Conservation (phyloP, 108 stramenopile genomes). For the Phaeodactylum tricornutum region DNA sequence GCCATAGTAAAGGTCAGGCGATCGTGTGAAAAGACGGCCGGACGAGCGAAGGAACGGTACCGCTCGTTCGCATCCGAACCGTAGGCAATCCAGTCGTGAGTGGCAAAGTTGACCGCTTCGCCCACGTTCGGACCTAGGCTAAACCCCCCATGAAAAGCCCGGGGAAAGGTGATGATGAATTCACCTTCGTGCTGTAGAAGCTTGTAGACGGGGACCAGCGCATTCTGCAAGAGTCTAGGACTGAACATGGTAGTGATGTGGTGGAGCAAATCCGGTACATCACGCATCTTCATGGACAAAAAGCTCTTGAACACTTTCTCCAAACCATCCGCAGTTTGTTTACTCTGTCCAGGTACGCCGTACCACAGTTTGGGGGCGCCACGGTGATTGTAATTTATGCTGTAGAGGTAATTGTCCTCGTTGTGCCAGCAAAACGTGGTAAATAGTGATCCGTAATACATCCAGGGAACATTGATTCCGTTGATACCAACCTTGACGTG, state of each 20-base stretch:
- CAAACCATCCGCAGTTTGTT: slow-evolving; percentile 66
- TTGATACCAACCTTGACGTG: slow-evolving; percentile 87
- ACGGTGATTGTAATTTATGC: slow-evolving; percentile 95
- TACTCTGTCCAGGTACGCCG: slow-evolving; percentile 78
- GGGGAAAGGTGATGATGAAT: slow-evolving; percentile 85
- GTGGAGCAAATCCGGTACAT: slow-evolving; percentile 86
- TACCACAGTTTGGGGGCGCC: slow-evolving; percentile 99
- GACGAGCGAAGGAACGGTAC: slow-evolving; percentile 80
- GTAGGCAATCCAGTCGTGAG: slow-evolving; percentile 89
- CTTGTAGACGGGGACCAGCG: slow-evolving; percentile 83
- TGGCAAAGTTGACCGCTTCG: slow-evolving; percentile 92
- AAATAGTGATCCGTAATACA: slow-evolving; percentile 94
- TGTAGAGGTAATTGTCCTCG: slow-evolving; percentile 98
- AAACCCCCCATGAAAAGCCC: slow-evolving; percentile 95
- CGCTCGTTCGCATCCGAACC: slow-evolving; percentile 86
- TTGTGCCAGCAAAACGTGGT: slow-evolving; percentile 99
- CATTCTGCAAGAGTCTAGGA: slow-evolving; percentile 70
- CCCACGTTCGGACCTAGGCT: slow-evolving; percentile 92
- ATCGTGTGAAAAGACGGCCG: slow-evolving; percentile 88
- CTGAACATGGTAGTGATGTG: slow-evolving; percentile 94
- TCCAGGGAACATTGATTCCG: slow-evolving; percentile 96
- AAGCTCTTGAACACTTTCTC: slow-evolving; percentile 83
- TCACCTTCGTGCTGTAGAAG: slow-evolving; percentile 85
- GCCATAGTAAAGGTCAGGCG: slow-evolving; percentile 85
- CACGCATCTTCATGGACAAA: slow-evolving; percentile 86